A percentile compares a stretch with the other conserved stretches of the same genome.
These are phyloP conservation scores for Priceomyces fermenticarens DNA, from an alignment of 805 yeast genomes.

Conservation along the genomic window DNA sequence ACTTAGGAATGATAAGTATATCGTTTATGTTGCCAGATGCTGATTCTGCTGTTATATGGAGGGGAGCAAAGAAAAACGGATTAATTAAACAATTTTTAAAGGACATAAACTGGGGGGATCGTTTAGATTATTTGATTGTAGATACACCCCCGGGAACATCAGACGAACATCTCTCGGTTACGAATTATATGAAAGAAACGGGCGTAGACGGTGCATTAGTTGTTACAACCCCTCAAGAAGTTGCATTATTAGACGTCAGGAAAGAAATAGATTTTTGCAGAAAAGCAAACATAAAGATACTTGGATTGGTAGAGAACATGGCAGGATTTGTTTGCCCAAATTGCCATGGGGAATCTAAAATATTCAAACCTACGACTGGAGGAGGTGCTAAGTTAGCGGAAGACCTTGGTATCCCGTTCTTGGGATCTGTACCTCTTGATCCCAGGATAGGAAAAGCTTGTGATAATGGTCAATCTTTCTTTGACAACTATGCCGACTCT, in stretches of 20 bases:
- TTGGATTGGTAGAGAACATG: conserved; percentile 97
- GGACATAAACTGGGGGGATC: conserved; percentile 92
- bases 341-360: conserved; percentile 85
- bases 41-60: conserved; percentile 94
- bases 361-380: conserved; percentile 94
- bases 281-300: conserved; percentile 79
- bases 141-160: conserved; percentile 99
- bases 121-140: conserved; percentile 76
- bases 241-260: conserved; percentile 88
- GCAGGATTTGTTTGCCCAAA: conserved; percentile 96
- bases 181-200: conserved; percentile 79
- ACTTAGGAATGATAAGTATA: conserved; percentile 91
- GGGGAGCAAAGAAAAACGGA: conserved; percentile 94
- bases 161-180: conserved; percentile 92
- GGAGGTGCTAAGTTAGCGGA: conserved; percentile 86
- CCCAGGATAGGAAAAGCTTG: conserved; percentile 90
- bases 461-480: conserved; percentile 80
- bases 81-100: conserved; percentile 89
- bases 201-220: conserved; percentile 95
- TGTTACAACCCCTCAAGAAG: conserved; percentile 98
- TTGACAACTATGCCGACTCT: conserved; percentile 82
- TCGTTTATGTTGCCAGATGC: conserved; percentile 91
- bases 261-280: conserved; percentile 94
- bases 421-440: conserved; percentile 94
- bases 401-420: conserved; percentile 72